phyloP scores from a whole-genome alignment of 192 early-diverging fungal species.

The Umbelopsis isabellina region DNA sequence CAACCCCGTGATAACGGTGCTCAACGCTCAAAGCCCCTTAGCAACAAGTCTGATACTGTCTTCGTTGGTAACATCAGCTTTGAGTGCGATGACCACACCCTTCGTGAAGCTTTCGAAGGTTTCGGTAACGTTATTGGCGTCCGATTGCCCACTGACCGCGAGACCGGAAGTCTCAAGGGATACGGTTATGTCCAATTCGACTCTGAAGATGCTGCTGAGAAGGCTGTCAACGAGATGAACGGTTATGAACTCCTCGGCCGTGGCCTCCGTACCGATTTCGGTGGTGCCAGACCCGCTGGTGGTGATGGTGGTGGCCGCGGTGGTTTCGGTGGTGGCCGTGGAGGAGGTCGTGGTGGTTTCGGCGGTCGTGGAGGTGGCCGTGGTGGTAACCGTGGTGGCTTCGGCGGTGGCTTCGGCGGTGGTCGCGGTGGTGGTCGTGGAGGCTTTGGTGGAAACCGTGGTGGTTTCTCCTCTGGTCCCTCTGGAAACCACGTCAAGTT shows the following conservation, averaged over 20 bases:
- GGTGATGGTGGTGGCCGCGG: constrained; percentile 42
- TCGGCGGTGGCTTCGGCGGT: constrained; percentile 28
- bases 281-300: constrained; percentile 47
- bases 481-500: constrained; percentile 18
- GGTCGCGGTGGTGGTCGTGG: constrained; percentile 34
- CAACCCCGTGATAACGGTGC: constrained; percentile 37
- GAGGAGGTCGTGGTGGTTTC: constrained; percentile 53
- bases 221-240: constrained; percentile 79
- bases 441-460: constrained; percentile 49
- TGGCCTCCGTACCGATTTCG: constrained; percentile 86
- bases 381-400: constrained; percentile 28
- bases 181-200: constrained; percentile 93
- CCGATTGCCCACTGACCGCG: constrained; percentile 78
- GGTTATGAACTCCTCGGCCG: constrained; percentile 79
- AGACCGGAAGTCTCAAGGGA: constrained; percentile 74
- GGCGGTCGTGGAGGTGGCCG: constrained; percentile 44
- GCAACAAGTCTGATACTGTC: constrained; percentile 69
- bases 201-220: constrained; percentile 65
- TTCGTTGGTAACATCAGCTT: constrained; percentile 84
- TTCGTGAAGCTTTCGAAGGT: constrained; percentile 57
- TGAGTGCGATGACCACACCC: constrained; percentile 60
- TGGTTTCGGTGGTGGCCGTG: constrained; percentile 49
- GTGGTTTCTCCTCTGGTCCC: constrained; percentile 39
- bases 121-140: constrained; percentile 67
- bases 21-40: constrained; percentile 47